These are phyloP conservation scores for Kwoniella bestiolae DNA, from an alignment of 768 basidiomycete species.

Conservation along the genomic window DNA sequence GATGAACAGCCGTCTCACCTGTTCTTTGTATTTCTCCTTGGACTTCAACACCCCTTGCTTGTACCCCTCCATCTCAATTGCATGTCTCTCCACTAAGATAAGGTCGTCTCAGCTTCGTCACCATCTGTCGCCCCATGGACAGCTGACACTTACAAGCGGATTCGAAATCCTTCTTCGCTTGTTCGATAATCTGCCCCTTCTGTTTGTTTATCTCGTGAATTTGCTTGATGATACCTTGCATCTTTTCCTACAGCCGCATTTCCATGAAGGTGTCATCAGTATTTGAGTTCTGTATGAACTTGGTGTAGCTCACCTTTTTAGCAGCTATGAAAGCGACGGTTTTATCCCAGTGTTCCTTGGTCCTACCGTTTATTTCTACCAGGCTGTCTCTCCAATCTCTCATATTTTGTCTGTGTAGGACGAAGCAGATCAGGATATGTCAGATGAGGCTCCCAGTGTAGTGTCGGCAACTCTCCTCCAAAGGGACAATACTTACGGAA, in stretches of 20 bases:
- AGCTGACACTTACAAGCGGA: slow-evolving; percentile 7
- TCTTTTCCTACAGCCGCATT: not conserved
- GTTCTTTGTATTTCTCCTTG: slow-evolving; percentile 8
- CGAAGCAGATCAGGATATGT: too few species aligned
- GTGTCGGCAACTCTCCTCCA: too few species aligned
- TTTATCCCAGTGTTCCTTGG: too few species aligned
- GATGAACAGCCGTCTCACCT: slow-evolving; percentile 14
- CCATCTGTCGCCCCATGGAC: not conserved
- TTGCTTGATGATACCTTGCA: slow-evolving; percentile 6
- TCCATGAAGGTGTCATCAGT: not conserved
- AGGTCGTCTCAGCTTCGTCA: not conserved
- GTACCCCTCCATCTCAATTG: slow-evolving; percentile 12
- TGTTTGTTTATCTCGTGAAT: slow-evolving; percentile 13
- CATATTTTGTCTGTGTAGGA: too few species aligned
- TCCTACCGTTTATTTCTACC: too few species aligned
- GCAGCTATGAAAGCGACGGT: too few species aligned
- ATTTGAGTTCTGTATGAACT: not conserved
- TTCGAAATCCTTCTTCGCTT: slow-evolving; percentile 9
- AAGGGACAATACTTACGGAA: slow-evolving; percentile 1
- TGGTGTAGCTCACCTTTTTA: too few species aligned
- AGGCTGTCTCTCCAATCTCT: too few species aligned
- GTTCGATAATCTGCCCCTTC: not conserved
- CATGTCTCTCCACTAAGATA: slow-evolving; percentile 15
- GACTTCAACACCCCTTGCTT: slow-evolving; percentile 7
- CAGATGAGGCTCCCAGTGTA: too few species aligned